Evolutionary conservation across 2,329 filamentous ascomycete genomes (phyloP).

Genomic region (Byssochlamys sp.): DNA sequence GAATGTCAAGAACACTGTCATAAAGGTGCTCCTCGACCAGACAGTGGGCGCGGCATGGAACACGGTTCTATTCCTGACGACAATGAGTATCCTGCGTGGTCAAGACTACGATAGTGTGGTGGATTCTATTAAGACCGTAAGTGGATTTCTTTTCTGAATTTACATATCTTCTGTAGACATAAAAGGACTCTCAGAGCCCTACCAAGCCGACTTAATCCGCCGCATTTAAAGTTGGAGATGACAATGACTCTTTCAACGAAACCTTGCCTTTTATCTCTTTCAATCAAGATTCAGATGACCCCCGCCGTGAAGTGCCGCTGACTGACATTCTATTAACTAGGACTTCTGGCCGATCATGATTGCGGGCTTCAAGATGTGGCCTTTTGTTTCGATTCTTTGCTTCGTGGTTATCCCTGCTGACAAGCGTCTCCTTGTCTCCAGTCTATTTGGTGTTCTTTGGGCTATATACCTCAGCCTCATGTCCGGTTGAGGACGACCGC

Average conservation of each 20-base stretch:
- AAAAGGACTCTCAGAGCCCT: not conserved
- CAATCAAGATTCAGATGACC: not conserved
- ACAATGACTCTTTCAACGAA: not conserved
- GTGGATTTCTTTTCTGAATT: slow-evolving; percentile 1
- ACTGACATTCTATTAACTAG: slow-evolving; percentile 9
- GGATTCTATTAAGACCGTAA: slow-evolving; percentile 25
- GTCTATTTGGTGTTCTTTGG: slow-evolving; percentile 30
- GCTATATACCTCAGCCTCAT: slow-evolving; percentile 30
- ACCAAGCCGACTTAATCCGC: not conserved
- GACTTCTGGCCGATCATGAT: slow-evolving; percentile 28
- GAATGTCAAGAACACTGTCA: slow-evolving; percentile 28
- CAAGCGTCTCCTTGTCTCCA: slow-evolving; percentile 25
- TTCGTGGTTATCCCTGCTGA: slow-evolving; percentile 30
- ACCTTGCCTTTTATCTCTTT: not conserved
- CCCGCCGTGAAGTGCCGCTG: not conserved
- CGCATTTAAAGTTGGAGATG: not conserved
- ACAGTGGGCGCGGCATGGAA: slow-evolving; percentile 48
- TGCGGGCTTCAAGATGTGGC: slow-evolving; percentile 33
- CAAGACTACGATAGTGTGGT: slow-evolving; percentile 23
- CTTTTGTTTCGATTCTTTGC: slow-evolving; percentile 29
- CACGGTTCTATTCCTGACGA: slow-evolving; percentile 47
- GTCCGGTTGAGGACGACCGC: slow-evolving; percentile 5
- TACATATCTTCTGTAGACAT: not conserved
- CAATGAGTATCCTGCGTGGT: slow-evolving; percentile 42
- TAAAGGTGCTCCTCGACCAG: slow-evolving; percentile 52